A percentile compares a stretch with the other conserved stretches of the same genome.
Evolutionary conservation across 768 basidiomycete genomes (phyloP).

Genomic region (Mycena olivaceomarginata): DNA sequence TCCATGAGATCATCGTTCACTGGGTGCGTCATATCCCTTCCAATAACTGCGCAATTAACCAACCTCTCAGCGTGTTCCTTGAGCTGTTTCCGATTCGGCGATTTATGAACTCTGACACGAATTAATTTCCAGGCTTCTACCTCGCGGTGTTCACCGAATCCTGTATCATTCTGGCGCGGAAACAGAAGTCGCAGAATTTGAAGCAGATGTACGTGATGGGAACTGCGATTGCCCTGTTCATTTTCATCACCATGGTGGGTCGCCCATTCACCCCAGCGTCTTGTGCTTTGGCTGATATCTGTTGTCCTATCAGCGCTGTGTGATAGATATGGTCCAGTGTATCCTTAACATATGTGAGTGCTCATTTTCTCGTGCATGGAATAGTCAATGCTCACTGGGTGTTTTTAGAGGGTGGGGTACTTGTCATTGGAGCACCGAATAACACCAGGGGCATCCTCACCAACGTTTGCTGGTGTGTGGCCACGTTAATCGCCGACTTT

Average conservation of each 20-base stretch:
- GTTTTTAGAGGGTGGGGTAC: background rate
- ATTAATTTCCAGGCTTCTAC: background rate
- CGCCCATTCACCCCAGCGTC: no score
- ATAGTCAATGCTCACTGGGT: no score
- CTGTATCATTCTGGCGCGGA: background rate
- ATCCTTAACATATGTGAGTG: background rate
- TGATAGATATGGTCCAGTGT: background rate
- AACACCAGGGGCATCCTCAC: background rate
- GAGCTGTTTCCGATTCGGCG: background rate
- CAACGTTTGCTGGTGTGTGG: background rate
- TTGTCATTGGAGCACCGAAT: background rate
- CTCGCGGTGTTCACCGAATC: background rate
- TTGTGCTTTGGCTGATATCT: no score
- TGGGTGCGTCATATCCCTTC: background rate
- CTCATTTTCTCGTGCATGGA: background rate
- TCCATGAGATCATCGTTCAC: background rate
- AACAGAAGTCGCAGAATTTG: background rate
- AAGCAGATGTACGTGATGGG: slow-evolving; percentile 1
- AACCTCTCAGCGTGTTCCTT: background rate
- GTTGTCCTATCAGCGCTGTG: background rate
- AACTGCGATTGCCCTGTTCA: background rate
- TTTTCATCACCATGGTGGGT: slow-evolving; percentile 12
- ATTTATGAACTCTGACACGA: no score
- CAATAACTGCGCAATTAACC: background rate
- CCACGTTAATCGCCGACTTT: background rate